Base-by-base conservation (phyloP, 805 yeast genomes). In the Candida silvicultrix region DNA sequence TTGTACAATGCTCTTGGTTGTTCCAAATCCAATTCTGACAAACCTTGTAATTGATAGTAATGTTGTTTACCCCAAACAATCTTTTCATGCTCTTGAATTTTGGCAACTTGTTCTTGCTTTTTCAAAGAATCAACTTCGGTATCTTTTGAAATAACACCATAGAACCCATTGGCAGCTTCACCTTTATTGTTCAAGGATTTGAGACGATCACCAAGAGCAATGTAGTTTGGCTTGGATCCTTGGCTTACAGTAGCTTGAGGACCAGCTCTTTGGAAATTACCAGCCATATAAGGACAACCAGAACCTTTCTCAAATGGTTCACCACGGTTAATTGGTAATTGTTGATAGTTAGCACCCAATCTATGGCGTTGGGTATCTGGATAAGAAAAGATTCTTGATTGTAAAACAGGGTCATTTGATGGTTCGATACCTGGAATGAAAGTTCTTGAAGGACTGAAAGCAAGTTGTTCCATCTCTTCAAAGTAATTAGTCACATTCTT, bases 291-390 rank as follows among this genome's bases (percentile, higher is more conserved):
- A 19, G 89, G 89, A 64, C 85, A 79, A 23, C 65, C 59, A 43
- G 57, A 38, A 35, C 57, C 58, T 34, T 43, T 46, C 11, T 52
- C 57, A 43, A 59, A 58, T 20, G 64, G 59, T 42, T 65, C 54
- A 38, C 76, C 72, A 44, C 66, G 65, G 68, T 82, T 82, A 53
- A 80, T 82, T 8, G 88, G 88, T 51, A 82, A 65, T 59, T 82
- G 88, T 46, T 74, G 70, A 67, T 75, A 82, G 68, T 82, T 84
- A 40, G 75, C 65, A 48, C 90, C 90, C 57, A 84, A 73, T 66
- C 92, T 77, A 71, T 83, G 80, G 62, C 87, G 79, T 67, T 82
- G 88, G 40, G 90, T 82, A 67, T 84, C 90, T 46, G 82, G 75
- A 69, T 84, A 83, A 21, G 89, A 81, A 67, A 81, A 85, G 56